A percentile compares a stretch with the other conserved stretches of the same genome.
These are phyloP conservation scores for Penicillium dipodomyicola DNA, from an alignment of 495 filamentous ascomycete genomes.

Conservation along the genomic window DNA sequence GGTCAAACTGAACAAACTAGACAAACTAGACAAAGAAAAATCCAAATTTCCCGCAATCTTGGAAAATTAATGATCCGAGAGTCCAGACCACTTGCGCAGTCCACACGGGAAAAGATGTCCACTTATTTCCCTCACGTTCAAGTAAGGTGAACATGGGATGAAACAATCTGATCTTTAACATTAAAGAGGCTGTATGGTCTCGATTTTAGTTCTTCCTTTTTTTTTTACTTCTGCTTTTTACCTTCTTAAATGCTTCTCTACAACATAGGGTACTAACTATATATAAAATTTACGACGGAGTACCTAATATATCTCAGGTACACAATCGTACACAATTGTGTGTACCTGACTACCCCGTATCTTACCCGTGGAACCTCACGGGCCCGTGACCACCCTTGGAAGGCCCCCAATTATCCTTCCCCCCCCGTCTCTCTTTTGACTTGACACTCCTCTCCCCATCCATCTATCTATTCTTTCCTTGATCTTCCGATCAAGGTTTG, in stretches of 20 bases:
- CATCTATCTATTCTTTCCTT: neutral
- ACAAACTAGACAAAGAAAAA: neutral
- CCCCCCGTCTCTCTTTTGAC: constrained; percentile 10
- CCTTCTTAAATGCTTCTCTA: too few relatives aligned
- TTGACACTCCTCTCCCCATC: constrained; percentile 1
- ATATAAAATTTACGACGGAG: neutral
- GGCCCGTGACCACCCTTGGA: constrained; percentile 1
- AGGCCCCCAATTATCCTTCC: constrained; percentile 11
- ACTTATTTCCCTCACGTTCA: constrained; percentile 5
- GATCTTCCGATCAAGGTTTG: neutral
- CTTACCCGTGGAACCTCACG: constrained; percentile 8
- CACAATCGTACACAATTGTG: neutral
- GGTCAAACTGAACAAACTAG: neutral
- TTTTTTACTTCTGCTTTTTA: too few relatives aligned
- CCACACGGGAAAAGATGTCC: neutral
- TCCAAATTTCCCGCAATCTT: constrained; percentile 1
- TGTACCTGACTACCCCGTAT: constrained; percentile 14
- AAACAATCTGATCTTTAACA: constrained; percentile 3
- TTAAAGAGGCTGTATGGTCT: constrained; percentile 2
- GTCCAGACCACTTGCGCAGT: neutral
- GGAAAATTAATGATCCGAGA: constrained; percentile 9
- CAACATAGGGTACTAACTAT: neutral
- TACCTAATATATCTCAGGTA: neutral
- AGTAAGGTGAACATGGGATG: constrained; percentile 13
- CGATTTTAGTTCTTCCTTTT: neutral